These are phyloP conservation scores for Eimeria zaria DNA, from an alignment of 169 alveolate species.

Conservation along the genomic window DNA sequence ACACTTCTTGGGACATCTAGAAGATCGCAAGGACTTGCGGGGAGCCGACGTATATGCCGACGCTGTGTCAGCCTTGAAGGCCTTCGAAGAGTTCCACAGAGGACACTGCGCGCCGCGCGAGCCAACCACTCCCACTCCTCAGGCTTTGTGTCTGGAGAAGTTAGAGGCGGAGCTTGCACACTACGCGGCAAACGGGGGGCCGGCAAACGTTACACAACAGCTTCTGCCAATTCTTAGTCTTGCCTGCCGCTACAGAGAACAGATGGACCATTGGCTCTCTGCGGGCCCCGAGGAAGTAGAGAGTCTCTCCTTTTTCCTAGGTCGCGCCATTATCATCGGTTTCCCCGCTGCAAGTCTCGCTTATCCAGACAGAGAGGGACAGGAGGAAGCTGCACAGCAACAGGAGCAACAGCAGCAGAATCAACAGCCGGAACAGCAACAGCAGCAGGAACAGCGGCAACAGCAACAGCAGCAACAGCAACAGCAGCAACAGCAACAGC, in stretches of 20 bases:
- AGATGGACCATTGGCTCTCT: slow-evolving; percentile 69
- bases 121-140: background rate
- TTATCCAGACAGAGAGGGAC: background rate
- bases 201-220: background rate
- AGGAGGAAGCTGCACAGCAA: background rate
- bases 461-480: background rate
- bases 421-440: background rate
- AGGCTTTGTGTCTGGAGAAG: slow-evolving; percentile 20
- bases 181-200: slow-evolving; percentile 52
- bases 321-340: slow-evolving; percentile 42
- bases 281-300: slow-evolving; percentile 75
- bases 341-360: background rate
- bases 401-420: background rate
- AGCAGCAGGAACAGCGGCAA: background rate
- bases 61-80: slow-evolving; percentile 39
- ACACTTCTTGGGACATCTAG: slow-evolving; percentile 40
- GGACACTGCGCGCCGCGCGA: slow-evolving; percentile 43
- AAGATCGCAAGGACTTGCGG: slow-evolving; percentile 21
- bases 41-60: slow-evolving; percentile 31
- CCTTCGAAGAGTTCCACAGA: slow-evolving; percentile 27
- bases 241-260: slow-evolving; percentile 65
- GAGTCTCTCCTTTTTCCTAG: slow-evolving; percentile 38
- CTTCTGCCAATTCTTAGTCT: slow-evolving; percentile 43
- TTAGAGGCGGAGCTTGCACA: slow-evolving; percentile 34
- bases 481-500: background rate